These are phyloP conservation scores for Kurtzmaniella natalensis DNA, from an alignment of 1,139 yeast genomes.

Conservation along the genomic window DNA sequence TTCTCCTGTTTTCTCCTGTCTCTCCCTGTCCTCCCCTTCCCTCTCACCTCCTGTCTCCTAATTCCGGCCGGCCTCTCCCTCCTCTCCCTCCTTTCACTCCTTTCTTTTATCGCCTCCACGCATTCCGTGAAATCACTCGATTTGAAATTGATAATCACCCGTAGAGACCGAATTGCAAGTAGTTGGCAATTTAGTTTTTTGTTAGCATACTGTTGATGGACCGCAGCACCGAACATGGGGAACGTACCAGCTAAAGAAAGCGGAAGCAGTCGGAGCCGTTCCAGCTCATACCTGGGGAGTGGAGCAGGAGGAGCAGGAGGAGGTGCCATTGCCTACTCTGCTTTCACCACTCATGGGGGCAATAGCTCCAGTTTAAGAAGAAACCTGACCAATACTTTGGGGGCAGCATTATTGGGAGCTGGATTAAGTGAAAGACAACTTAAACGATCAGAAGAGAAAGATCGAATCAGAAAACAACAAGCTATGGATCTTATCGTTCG, in stretches of 20 bases:
- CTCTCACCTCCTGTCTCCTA: not conserved
- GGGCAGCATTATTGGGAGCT: slow-evolving; percentile 1
- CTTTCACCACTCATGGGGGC: slow-evolving; percentile 1
- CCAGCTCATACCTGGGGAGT: slow-evolving; percentile 8
- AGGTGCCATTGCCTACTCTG: too few relatives aligned
- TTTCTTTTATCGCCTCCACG: too few relatives aligned
- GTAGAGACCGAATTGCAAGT: too few relatives aligned
- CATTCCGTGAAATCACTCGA: too few relatives aligned
- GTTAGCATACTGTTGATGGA: too few relatives aligned
- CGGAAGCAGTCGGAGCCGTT: slow-evolving; percentile 11
- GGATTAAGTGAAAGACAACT: slow-evolving; percentile 14
- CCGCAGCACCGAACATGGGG: slow-evolving; percentile 36
- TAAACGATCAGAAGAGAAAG: slow-evolving; percentile 47
- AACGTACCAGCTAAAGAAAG: slow-evolving; percentile 58
- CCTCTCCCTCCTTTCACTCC: too few relatives aligned
- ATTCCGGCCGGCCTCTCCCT: not conserved
- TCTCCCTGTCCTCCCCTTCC: not conserved
- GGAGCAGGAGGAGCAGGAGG: too few relatives aligned
- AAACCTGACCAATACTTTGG: slow-evolving; percentile 2
- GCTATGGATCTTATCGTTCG: slow-evolving; percentile 54
- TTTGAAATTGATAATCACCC: too few relatives aligned
- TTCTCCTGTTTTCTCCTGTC: not conserved
- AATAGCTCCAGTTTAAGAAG: not conserved
- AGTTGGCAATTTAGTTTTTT: too few relatives aligned
- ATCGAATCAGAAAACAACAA: slow-evolving; percentile 47